Conservation (phyloP, 257 asterid species). For the Henckelia pumila region DNA sequence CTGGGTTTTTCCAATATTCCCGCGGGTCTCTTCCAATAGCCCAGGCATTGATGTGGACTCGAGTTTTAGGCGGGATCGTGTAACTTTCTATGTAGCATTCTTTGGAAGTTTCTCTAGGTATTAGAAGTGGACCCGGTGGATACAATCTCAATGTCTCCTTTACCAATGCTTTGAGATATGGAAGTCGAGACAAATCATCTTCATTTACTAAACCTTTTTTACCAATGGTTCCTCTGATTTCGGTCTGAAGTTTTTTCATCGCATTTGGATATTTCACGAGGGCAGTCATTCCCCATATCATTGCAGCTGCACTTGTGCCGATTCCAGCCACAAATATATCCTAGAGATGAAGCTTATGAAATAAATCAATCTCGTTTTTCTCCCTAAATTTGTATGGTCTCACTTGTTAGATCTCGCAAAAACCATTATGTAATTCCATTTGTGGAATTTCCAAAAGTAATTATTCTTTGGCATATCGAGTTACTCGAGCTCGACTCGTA, state of each 20-base stretch:
- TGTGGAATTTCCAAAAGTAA: no score
- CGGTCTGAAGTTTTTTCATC: constrained; percentile 3
- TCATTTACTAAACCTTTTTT: neutral
- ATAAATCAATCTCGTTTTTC: no score
- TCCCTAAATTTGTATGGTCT: no score
- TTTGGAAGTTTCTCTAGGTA: constrained; percentile 20
- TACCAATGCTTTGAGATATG: constrained; percentile 21
- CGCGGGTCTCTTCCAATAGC: constrained; percentile 27
- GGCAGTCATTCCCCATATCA: constrained; percentile 4
- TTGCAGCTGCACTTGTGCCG: constrained; percentile 7
- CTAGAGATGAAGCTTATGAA: neutral
- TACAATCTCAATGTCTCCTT: constrained; percentile 26
- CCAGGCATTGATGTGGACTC: constrained; percentile 22
- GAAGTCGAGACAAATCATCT: constrained; percentile 9
- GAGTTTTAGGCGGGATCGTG: constrained; percentile 16
- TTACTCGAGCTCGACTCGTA: no score
- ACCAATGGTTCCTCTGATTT: constrained; percentile 5
- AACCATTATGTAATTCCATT: neutral
- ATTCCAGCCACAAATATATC: constrained; percentile 16
- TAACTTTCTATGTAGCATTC: constrained; percentile 12
- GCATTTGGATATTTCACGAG: neutral
- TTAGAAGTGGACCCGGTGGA: constrained; percentile 20
- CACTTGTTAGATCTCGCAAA: neutral
- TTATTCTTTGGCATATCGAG: no score
- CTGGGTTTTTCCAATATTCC: no score